Percentiles rank a stretch among this genome's conserved stretches.
Conservation (phyloP, 2,329 filamentous ascomycete species). For the Aspergillus neotritici region DNA sequence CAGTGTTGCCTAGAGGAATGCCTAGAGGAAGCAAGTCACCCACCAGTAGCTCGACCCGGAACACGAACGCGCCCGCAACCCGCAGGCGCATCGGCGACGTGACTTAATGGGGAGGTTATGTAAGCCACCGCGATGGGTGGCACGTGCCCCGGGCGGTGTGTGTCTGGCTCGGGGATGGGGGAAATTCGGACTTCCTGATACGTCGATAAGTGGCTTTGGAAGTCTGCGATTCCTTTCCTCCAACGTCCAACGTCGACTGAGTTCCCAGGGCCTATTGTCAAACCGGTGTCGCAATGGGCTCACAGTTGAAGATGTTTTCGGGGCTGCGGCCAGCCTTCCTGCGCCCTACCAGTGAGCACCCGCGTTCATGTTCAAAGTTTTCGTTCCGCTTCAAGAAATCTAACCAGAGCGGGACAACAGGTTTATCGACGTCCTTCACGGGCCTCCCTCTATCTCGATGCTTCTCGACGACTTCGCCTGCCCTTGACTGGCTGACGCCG, state of each 20-base stretch:
- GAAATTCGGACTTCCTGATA: slow-evolving; percentile 16
- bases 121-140: slow-evolving; percentile 18
- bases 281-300: slow-evolving; percentile 26
- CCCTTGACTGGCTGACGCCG: slow-evolving; percentile 73
- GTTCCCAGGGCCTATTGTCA: slow-evolving; percentile 4
- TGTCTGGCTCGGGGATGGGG: slow-evolving; percentile 17
- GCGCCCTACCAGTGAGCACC: slow-evolving; percentile 29
- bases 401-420: slow-evolving; percentile 19
- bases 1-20: not conserved
- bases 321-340: slow-evolving; percentile 31
- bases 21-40: no score
- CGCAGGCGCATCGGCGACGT: slow-evolving; percentile 10
- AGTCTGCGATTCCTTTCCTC: slow-evolving; percentile 10
- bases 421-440: slow-evolving; percentile 23
- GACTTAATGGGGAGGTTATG: slow-evolving; percentile 20
- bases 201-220: slow-evolving; percentile 15
- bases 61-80: slow-evolving; percentile 25
- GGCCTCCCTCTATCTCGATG: slow-evolving; percentile 47
- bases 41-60: slow-evolving; percentile 7
- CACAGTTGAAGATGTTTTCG: slow-evolving; percentile 31
- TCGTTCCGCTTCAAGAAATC: slow-evolving; percentile 8
- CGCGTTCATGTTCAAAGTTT: slow-evolving; percentile 3
- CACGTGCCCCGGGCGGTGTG: slow-evolving; percentile 23
- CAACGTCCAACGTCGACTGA: slow-evolving; percentile 4
- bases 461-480: slow-evolving; percentile 65